Evolutionary conservation across 352 stramenopile genomes (phyloP).

Genomic region (Phytopythium montanum): DNA sequence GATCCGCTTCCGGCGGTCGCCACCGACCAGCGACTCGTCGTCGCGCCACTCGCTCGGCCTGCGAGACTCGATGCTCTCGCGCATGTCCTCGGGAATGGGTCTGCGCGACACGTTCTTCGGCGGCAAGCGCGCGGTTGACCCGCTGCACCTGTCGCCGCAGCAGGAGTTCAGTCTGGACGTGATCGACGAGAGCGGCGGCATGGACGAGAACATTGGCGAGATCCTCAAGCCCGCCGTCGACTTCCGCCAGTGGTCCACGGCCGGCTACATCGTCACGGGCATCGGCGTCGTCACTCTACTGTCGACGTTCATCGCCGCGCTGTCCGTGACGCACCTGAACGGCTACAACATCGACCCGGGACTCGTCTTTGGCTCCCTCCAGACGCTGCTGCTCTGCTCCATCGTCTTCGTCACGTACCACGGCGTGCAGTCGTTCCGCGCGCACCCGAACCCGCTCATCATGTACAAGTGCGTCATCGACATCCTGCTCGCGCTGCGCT

Average conservation of each 20-base stretch:
- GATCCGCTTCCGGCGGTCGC: conserved; percentile 24
- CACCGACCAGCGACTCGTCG: conserved; percentile 37
- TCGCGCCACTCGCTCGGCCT: conserved; percentile 27
- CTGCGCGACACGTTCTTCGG: conserved; percentile 72
- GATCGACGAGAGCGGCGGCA: conserved; percentile 67
- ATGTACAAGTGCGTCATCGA: conserved; percentile 82
- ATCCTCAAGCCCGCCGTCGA: conserved; percentile 46
- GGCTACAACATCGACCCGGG: conserved; percentile 85
- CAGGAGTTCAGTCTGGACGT: conserved; percentile 75
- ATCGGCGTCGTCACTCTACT: conserved; percentile 43
- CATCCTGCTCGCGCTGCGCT: conserved; percentile 61
- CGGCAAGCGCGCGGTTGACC: conserved; percentile 25
- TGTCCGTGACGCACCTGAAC: conserved; percentile 46
- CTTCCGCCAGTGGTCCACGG: conserved; percentile 43
- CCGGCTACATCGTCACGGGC: conserved; percentile 37
- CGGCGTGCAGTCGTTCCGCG: conserved; percentile 69
- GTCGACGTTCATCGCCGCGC: conserved; percentile 30
- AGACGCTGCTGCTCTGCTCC: conserved; percentile 63
- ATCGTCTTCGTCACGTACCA: conserved; percentile 81
- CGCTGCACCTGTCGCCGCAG: conserved; percentile 54
- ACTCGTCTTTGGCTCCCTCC: conserved; percentile 68
- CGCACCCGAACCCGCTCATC: conserved; percentile 81
- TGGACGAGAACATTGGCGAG: conserved; percentile 54
- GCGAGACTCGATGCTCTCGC: conserved; percentile 30
- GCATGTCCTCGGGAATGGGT: conserved; percentile 36